Evolutionary conservation across 352 stramenopile genomes (phyloP).

Genomic region (Bremia lactucae): DNA sequence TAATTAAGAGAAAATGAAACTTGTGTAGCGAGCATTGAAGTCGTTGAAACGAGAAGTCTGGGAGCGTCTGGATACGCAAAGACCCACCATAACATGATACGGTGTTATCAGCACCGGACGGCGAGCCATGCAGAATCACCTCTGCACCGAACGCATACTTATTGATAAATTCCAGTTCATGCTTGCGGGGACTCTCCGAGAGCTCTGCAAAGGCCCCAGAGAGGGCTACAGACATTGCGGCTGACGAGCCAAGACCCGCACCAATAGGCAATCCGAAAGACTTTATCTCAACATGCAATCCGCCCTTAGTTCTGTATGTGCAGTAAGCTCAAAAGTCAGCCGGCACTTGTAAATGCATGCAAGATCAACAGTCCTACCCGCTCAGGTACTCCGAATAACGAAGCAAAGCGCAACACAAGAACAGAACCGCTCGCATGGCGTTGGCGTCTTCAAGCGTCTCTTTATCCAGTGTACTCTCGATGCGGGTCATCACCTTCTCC

Average conservation of each 20-base stretch:
- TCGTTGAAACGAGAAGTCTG: too few species aligned
- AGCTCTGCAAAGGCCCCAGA: constrained; percentile 48
- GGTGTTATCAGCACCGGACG: constrained; percentile 90
- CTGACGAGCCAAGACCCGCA: constrained; percentile 87
- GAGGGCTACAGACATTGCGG: constrained; percentile 82
- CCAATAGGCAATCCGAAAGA: constrained; percentile 63
- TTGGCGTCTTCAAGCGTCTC: constrained; percentile 40
- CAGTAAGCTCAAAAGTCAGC: constrained; percentile 2
- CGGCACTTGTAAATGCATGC: background rate
- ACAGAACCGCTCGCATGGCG: constrained; percentile 40
- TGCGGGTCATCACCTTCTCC: too few species aligned
- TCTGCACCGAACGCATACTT: constrained; percentile 79
- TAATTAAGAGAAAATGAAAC: constrained; percentile 86
- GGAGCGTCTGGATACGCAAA: constrained; percentile 65
- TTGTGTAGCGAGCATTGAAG: too few species aligned
- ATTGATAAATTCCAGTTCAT: constrained; percentile 64
- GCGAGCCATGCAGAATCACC: constrained; percentile 83
- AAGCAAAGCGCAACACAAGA: constrained; percentile 52
- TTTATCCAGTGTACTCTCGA: constrained; percentile 32
- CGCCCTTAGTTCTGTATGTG: constrained; percentile 10
- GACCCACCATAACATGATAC: constrained; percentile 78
- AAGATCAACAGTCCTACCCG: constrained; percentile 7
- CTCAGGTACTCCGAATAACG: constrained; percentile 22
- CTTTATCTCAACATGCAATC: constrained; percentile 36
- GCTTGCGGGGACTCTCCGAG: constrained; percentile 12